A percentile compares a stretch with the other conserved stretches of the same genome.
Evolutionary conservation across 108 stramenopile genomes (phyloP).

Genomic region (Schizochytrium sp.): DNA sequence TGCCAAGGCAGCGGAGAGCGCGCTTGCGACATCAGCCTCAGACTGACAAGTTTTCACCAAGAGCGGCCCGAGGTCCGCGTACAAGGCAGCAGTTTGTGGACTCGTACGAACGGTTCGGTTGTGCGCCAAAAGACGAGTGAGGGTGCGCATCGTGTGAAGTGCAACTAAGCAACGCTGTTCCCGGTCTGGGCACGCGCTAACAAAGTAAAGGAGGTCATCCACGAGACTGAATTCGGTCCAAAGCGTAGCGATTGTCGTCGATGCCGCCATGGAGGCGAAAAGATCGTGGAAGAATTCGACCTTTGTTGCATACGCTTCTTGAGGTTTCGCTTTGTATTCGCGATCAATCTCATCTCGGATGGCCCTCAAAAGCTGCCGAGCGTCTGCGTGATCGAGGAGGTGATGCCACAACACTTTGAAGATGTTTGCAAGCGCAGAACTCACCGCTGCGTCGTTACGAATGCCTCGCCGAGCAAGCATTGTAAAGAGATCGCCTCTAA

Average conservation of each 20-base stretch:
- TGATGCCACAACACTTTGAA: not conserved
- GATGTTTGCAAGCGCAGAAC: not conserved
- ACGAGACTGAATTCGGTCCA: not conserved
- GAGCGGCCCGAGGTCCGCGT: not conserved
- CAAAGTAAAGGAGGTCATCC: not conserved
- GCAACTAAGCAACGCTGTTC: not conserved
- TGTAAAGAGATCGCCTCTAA: not conserved
- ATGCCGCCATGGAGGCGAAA: not conserved
- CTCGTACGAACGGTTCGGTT: not conserved
- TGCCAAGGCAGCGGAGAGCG: not conserved
- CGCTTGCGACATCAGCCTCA: not conserved
- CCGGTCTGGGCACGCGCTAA: not conserved
- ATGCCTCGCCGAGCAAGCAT: not conserved
- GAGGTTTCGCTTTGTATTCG: not conserved
- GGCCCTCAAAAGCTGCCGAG: not conserved
- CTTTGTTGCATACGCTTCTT: not conserved
- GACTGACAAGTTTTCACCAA: not conserved
- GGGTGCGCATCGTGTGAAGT: not conserved
- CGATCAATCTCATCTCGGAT: not conserved
- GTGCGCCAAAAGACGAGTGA: not conserved
- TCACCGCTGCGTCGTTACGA: not conserved
- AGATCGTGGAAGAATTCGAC: not conserved
- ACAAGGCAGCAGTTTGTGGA: not conserved
- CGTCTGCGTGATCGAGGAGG: not conserved
- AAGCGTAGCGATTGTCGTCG: not conserved